A percentile compares a stretch with the other conserved stretches of the same genome.
Evolutionary conservation across 805 yeast genomes (phyloP).

Genomic region (Candida bentonensis): DNA sequence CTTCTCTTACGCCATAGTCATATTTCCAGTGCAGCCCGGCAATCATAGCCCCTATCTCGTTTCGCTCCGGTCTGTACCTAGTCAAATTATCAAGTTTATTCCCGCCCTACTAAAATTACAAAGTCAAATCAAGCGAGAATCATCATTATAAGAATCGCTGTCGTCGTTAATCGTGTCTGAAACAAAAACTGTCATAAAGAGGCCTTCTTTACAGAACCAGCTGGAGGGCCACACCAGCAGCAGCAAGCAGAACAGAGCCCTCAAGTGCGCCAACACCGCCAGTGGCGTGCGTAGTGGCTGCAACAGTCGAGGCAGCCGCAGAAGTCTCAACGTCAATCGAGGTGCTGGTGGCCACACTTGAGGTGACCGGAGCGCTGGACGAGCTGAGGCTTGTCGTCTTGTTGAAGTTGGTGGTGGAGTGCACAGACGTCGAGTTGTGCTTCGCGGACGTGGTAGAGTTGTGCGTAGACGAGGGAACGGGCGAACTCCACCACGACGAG

Average conservation of each 20-base stretch:
- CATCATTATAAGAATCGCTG: neutral
- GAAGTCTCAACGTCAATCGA: neutral
- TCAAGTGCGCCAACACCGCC: neutral
- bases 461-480: neutral
- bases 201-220: constrained; percentile 1
- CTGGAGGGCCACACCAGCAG: constrained; percentile 1
- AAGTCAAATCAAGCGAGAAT: neutral
- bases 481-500: neutral
- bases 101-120: neutral
- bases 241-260: neutral
- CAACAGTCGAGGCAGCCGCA: neutral
- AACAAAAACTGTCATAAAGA: neutral
- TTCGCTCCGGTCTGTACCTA: too few species aligned
- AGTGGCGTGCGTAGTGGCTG: neutral
- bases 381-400: neutral
- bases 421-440: neutral
- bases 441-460: neutral
- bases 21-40: too few species aligned
- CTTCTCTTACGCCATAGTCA: too few species aligned
- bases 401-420: neutral
- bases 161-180: neutral
- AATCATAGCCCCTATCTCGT: too few species aligned
- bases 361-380: neutral
- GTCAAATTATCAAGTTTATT: too few species aligned
- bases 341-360: neutral